Base-by-base conservation (phyloP, 768 basidiomycete genomes). In the Phaffia tasmanica region DNA sequence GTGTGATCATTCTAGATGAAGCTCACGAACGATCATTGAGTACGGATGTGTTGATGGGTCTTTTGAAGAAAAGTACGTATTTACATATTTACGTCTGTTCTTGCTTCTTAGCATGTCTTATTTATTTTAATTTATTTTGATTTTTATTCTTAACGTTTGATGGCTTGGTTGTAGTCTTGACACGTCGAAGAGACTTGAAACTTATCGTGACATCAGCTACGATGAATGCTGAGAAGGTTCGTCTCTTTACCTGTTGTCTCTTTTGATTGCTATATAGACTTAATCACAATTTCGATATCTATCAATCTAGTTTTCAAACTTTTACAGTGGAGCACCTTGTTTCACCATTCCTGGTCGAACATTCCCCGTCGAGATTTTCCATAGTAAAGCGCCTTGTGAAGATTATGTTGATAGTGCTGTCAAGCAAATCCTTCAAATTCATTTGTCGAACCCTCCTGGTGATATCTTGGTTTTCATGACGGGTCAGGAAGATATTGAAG, bases 401-500 rank as follows among this genome's bases (percentile, higher is more conserved):
- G 95, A 99, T 75, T 99, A 99, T 73, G 95, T 99, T 65, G 95
- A 99, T 75, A 85, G 88, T 69, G 87, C 95, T 0, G 95, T 99
- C 72, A 99, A 98, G 79, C 94, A 99, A 77, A 88, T 98, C 19
- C 81, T 98, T 32, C 89, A 94, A 73, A 98, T 99, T 54, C 94
- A 99, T 75, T 80, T 98, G 50, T 91, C 94, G 1, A 82, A 87
- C 21, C 91, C 94, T 25, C 84, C 85, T 0, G 95, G 95, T 18
- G 95, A 99, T 78, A 88, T 98, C 61, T 80, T 99, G 51, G 91
- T 98, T 29, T 99, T 99, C 77, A 98, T 98, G 94, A 99, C 95
- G 30, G 95, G 95, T 48, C 95, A 98, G 78, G 95, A 98, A 78
- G 94, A 99, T 75, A 99, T 99, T 68, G 94, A 98, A 77, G 83